Conservation (phyloP, 352 stramenopile genomes). For the Phytophthora sp. region DNA sequence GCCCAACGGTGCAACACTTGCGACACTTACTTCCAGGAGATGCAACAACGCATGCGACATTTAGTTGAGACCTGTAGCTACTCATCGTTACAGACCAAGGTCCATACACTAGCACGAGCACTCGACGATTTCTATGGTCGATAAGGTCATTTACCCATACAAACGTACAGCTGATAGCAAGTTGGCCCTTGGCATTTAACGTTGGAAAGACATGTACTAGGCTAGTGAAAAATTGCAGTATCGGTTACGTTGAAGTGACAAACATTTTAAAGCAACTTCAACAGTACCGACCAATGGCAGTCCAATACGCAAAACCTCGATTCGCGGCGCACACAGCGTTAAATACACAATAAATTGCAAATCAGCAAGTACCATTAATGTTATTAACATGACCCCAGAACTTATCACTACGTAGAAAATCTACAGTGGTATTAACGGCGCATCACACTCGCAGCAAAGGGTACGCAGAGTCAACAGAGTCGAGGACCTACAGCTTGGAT, state of each 20-base stretch:
- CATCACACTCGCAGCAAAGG: no score
- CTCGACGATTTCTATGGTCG: conserved; percentile 53
- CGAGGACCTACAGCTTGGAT: conserved; percentile 67
- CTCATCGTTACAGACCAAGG: conserved; percentile 53
- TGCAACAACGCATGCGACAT: conserved; percentile 52
- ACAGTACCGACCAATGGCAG: no score
- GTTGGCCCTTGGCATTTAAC: background rate
- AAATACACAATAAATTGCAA: no score
- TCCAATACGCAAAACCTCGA: no score
- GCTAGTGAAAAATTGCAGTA: no score
- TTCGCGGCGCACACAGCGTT: no score
- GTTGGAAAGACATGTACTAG: no score
- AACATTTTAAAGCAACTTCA: conserved; percentile 1
- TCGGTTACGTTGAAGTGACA: conserved; percentile 9
- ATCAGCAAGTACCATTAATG: no score
- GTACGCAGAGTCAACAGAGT: no score
- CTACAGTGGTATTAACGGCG: no score
- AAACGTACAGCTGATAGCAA: background rate
- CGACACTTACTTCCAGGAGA: conserved; percentile 72
- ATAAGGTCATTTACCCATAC: conserved; percentile 2
- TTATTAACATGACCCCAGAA: no score
- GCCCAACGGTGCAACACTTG: conserved; percentile 66
- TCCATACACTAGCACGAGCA: conserved; percentile 46
- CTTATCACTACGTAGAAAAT: no score
- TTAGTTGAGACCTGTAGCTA: conserved; percentile 40